A percentile compares a stretch with the other conserved stretches of the same genome.
phyloP scores from a whole-genome alignment of 1,139 yeast species.

The Geotrichum cucujoidarum region DNA sequence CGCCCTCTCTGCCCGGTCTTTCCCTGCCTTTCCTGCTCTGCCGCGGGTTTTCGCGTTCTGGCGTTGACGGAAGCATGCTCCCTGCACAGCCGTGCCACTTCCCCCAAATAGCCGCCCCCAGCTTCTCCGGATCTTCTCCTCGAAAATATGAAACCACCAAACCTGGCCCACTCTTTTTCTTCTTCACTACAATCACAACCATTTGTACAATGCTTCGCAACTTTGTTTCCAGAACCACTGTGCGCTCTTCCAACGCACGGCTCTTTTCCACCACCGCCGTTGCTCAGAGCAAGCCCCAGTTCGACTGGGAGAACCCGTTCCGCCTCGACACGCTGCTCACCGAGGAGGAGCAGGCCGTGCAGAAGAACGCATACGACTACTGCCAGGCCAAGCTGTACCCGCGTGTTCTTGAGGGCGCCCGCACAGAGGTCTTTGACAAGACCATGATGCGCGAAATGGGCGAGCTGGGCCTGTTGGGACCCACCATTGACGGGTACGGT shows the following conservation, averaged over 20 bases:
- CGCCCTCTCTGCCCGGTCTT: no score
- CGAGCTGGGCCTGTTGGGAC: constrained; percentile 42
- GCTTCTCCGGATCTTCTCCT: no score
- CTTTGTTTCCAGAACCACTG: not conserved
- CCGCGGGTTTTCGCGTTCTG: no score
- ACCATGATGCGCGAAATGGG: constrained; percentile 41
- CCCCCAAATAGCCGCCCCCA: not conserved
- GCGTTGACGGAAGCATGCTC: not conserved
- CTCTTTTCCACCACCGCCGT: constrained; percentile 18
- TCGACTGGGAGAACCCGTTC: constrained; percentile 41
- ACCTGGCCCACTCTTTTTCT: not conserved
- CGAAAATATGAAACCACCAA: no score
- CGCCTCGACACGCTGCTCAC: constrained; percentile 37
- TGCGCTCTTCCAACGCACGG: constrained; percentile 2
- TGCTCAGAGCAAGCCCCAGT: constrained; percentile 22
- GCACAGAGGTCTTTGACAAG: constrained; percentile 40
- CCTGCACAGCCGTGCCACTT: not conserved
- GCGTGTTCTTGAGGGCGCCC: constrained; percentile 39
- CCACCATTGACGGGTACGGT: constrained; percentile 43
- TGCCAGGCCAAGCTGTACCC: constrained; percentile 41
- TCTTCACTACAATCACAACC: not conserved
- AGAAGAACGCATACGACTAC: constrained; percentile 40
- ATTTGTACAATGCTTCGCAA: constrained; percentile 9
- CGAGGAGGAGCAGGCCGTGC: constrained; percentile 42
- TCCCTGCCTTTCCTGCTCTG: no score